Evolutionary conservation across 495 filamentous ascomycete genomes (phyloP), one percentile per base, ranked within the genome.

Genomic region (Penicillium robsamsonii): DNA sequence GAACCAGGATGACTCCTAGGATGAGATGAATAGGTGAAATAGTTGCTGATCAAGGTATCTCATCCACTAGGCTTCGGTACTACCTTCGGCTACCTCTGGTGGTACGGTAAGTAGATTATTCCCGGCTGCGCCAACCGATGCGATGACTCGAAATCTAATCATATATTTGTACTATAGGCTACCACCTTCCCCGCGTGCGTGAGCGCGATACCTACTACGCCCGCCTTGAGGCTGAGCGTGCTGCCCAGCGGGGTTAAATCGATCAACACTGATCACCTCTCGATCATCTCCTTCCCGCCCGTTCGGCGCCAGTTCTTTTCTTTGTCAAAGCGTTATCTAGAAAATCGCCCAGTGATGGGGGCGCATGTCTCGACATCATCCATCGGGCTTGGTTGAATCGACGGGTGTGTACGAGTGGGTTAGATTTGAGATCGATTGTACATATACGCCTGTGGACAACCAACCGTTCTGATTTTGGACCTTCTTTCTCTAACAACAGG

Each of bases 141-240:
- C 40, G 33, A 40, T 33, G 11, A 38, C 24, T 27, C 22, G 35
- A 42, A 8, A 3, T 27, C 48, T 56, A 42, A 50, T 37, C 12
- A 33, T 38, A 11, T 20, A 30, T 37, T 17, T 11, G 11, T 42
- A 18, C 15, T 37, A 60, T 56, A 88, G 87, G 89, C 68, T 92
- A 85, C 77, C 89, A 93, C 77, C 81, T 92, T 46, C 89, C 89
- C 59, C 79, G 81, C 47, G 84, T 89, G 66, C 87, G 87, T 66
- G 79, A 76, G 70, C 89, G 89, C 65, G 89, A 93, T 74, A 54
- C 70, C 53, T 90, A 82, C 81, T 92, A 93, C 80, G 75, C 81
- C 63, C 88, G 86, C 71, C 75, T 93, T 46, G 89, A 93, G 74
- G 79, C 84, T 61, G 76, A 88, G 72, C 79, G 87, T 64, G 83